phyloP scores from a whole-genome alignment of 768 basidiomycete species.

The Boletus sensibilis region DNA sequence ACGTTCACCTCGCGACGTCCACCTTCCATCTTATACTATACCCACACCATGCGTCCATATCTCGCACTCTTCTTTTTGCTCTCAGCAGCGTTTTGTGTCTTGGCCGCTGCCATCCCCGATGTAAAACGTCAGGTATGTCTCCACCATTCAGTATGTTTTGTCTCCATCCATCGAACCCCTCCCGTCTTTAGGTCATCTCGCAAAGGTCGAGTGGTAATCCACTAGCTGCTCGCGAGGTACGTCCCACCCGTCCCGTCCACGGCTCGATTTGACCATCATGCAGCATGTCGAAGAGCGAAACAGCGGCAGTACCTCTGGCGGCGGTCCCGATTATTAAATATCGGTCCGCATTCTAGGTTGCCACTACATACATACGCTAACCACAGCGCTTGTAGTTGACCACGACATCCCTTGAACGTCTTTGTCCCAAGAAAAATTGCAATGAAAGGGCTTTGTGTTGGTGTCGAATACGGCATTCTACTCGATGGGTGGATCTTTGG shows the following conservation, averaged over 20 bases:
- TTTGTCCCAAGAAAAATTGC: background rate
- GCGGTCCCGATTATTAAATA: background rate
- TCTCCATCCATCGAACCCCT: background rate
- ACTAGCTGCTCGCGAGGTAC: background rate
- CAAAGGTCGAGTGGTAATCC: background rate
- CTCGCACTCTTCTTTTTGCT: constrained; percentile 9
- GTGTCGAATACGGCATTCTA: background rate
- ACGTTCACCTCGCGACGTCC: background rate
- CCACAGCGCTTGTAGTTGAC: background rate
- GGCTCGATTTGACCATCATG: background rate
- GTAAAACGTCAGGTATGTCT: constrained; percentile 8
- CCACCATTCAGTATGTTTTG: background rate
- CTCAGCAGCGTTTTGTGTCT: constrained; percentile 7
- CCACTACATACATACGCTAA: background rate
- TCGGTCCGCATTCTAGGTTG: background rate
- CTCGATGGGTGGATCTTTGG: background rate
- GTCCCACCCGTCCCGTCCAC: background rate
- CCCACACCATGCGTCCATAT: constrained; percentile 16
- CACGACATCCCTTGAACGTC: background rate
- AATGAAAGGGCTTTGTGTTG: background rate
- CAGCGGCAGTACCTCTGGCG: background rate
- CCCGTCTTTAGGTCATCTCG: background rate
- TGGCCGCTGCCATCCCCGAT: constrained; percentile 14
- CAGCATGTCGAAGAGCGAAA: background rate
- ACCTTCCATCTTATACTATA: background rate